Conservation (phyloP, 805 yeast species). For the Metschnikowia rubicola region DNA sequence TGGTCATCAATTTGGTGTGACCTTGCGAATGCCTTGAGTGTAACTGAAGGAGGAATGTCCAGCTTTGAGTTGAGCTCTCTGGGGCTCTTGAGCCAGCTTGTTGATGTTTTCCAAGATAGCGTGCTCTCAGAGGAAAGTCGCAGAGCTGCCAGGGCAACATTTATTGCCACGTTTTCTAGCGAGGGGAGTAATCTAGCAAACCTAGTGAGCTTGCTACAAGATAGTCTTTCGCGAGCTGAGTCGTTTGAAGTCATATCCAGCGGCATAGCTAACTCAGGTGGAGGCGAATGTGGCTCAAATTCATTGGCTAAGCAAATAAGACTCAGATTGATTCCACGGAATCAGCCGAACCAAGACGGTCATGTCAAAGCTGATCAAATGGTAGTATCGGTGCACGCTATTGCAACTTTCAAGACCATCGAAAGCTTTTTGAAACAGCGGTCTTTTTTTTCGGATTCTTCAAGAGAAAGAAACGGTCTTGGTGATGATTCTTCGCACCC, state of each 20-base stretch:
- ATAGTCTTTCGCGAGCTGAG: slow-evolving; percentile 70
- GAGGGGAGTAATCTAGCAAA: slow-evolving; percentile 12
- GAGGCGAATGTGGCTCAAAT: slow-evolving; percentile 41
- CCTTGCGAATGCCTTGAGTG: slow-evolving; percentile 17
- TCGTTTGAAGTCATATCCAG: slow-evolving; percentile 60
- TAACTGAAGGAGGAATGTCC: slow-evolving; percentile 39
- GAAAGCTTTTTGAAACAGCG: slow-evolving; percentile 37
- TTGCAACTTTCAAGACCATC: slow-evolving; percentile 55
- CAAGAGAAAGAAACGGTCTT: not conserved
- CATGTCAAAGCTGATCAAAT: slow-evolving; percentile 28
- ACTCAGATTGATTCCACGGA: slow-evolving; percentile 42
- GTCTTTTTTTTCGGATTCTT: slow-evolving; percentile 2
- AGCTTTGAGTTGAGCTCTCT: slow-evolving; percentile 74
- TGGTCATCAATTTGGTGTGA: slow-evolving; percentile 30
- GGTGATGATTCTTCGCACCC: not conserved
- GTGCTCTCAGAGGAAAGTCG: not conserved
- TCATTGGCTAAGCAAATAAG: slow-evolving; percentile 72
- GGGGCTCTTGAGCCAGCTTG: slow-evolving; percentile 47
- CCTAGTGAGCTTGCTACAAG: slow-evolving; percentile 46
- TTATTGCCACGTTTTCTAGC: slow-evolving; percentile 39
- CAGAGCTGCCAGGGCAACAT: slow-evolving; percentile 31
- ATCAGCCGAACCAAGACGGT: slow-evolving; percentile 1
- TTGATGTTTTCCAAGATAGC: not conserved
- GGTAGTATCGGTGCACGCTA: slow-evolving; percentile 53
- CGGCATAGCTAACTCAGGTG: slow-evolving; percentile 25